Evolutionary conservation across 169 alveolate species (phyloP).

Genomic region (Plasmodium inui): DNA sequence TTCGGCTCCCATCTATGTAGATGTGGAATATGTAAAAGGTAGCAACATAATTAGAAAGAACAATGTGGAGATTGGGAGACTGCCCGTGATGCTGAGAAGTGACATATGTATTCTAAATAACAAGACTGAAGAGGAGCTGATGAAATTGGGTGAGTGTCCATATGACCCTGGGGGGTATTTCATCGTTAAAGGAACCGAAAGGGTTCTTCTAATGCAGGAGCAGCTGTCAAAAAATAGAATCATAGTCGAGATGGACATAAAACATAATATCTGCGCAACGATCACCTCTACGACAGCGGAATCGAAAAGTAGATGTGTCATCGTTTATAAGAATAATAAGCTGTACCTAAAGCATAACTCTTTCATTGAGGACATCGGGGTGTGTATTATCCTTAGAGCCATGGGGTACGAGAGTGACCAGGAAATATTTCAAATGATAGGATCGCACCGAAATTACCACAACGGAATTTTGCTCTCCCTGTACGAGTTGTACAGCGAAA

Average conservation of each 20-base stretch:
- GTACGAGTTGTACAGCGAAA: constrained; percentile 79
- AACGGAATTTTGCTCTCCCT: constrained; percentile 51
- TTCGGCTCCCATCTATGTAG: constrained; percentile 97
- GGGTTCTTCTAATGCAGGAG: constrained; percentile 98
- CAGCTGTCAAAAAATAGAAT: constrained; percentile 97
- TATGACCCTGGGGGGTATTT: constrained; percentile 99
- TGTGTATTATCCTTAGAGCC: constrained; percentile 97
- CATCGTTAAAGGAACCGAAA: constrained; percentile 98
- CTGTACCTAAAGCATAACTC: constrained; percentile 96
- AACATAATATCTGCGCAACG: constrained; percentile 94
- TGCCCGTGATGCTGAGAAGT: constrained; percentile 98
- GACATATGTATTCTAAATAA: constrained; percentile 89
- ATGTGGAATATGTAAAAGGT: constrained; percentile 95
- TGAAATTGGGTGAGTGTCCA: constrained; percentile 90
- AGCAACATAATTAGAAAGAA: constrained; percentile 88
- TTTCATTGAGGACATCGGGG: constrained; percentile 96
- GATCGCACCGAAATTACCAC: constrained; percentile 85
- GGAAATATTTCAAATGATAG: constrained; percentile 97
- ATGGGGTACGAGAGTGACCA: constrained; percentile 98
- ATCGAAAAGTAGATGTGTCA: constrained; percentile 96
- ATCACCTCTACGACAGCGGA: constrained; percentile 98
- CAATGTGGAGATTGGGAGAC: constrained; percentile 92
- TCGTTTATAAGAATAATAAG: constrained; percentile 93
- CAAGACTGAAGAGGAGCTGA: constrained; percentile 73
- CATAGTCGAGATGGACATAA: constrained; percentile 97